Conservation (phyloP, 805 yeast species). For the Blastobotrys terrestris region DNA sequence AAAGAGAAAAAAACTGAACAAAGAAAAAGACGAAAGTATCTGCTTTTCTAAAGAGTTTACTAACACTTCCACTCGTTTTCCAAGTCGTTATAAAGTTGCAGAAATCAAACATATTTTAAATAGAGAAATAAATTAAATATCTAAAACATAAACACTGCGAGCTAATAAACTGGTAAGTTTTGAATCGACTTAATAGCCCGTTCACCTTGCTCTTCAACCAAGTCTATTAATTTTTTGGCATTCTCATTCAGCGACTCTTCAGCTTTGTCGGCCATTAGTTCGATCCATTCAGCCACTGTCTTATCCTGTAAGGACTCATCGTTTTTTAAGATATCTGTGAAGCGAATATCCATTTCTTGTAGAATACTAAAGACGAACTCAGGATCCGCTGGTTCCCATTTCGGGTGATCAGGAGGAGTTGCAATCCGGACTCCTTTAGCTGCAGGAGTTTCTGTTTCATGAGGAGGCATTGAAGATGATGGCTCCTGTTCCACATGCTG, state of each 20-base stretch:
- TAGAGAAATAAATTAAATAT: not conserved
- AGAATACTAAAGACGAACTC: constrained; percentile 29
- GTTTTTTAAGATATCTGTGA: not conserved
- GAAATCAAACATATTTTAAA: not conserved
- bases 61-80: not conserved
- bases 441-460: not conserved
- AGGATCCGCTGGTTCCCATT: constrained; percentile 27
- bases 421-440: constrained; percentile 1
- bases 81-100: not conserved
- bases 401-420: constrained; percentile 2
- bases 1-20: not conserved
- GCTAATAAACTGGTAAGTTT: constrained; percentile 3
- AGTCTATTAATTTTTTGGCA: constrained; percentile 42
- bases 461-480: no score
- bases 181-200: constrained; percentile 38
- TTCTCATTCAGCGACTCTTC: constrained; percentile 41
- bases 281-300: constrained; percentile 69
- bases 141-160: not conserved
- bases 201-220: constrained; percentile 44
- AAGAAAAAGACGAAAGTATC: not conserved
- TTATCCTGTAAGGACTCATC: constrained; percentile 51
- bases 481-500: no score
- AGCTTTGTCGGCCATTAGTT: constrained; percentile 49
- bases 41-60: not conserved
- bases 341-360: constrained; percentile 19